Conservation (phyloP, 352 stramenopile species). For the Globisporangium polare region DNA sequence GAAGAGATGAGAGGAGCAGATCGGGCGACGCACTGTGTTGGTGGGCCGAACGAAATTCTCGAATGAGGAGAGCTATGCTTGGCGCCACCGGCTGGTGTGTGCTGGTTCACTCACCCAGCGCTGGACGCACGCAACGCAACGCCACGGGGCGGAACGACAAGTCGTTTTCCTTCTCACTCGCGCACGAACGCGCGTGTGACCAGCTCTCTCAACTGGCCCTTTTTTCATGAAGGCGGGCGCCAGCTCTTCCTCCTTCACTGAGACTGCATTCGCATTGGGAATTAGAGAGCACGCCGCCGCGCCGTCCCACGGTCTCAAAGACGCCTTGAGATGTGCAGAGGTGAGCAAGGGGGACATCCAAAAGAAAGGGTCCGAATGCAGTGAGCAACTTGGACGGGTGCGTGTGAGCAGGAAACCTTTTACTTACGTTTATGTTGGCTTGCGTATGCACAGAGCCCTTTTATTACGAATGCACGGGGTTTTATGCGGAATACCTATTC, state of each 20-base stretch:
- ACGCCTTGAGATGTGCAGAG: constrained; percentile 1
- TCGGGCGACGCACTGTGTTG: constrained; percentile 18
- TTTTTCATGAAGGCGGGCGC: background rate
- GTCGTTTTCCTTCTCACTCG: background rate
- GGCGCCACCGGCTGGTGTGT: background rate
- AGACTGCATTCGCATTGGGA: background rate
- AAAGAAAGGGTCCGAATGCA: background rate
- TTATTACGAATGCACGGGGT: background rate
- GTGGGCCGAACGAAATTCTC: constrained; percentile 48
- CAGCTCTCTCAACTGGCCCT: constrained; percentile 9
- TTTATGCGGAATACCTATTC: background rate
- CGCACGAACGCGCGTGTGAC: background rate
- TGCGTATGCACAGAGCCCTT: background rate
- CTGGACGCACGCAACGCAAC: background rate
- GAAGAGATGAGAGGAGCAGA: constrained; percentile 32
- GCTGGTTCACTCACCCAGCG: background rate
- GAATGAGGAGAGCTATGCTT: constrained; percentile 19
- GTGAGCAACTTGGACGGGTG: background rate
- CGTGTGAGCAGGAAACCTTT: background rate
- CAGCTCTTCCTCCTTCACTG: background rate
- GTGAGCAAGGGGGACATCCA: background rate
- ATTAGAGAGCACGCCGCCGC: background rate
- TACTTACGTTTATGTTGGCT: too few relatives aligned
- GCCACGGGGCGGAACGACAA: background rate
- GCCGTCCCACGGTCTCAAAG: constrained; percentile 1